Percentiles rank a stretch among this genome's conserved stretches.
Evolutionary conservation across 2,329 filamentous ascomycete species (phyloP).

Genomic region (Colletotrichum kahawae): DNA sequence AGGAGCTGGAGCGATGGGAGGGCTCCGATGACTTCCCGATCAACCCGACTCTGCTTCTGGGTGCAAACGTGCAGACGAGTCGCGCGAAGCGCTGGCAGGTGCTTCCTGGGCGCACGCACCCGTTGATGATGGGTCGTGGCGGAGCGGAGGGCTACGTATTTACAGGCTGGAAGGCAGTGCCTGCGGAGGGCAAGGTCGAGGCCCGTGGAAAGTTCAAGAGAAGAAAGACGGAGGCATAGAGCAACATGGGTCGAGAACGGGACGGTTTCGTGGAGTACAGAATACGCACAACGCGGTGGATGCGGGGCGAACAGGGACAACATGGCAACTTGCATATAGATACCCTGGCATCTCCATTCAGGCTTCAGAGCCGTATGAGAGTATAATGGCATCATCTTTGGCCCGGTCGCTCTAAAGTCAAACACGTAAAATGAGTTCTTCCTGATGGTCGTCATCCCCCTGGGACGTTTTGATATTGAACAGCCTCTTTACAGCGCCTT

Average conservation of each 20-base stretch:
- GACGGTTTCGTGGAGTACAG: neutral
- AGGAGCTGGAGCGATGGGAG: conserved; percentile 60
- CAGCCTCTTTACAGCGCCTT: conserved; percentile 70
- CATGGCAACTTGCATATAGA: conserved; percentile 5
- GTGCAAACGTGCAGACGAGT: conserved; percentile 80
- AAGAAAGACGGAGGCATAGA: conserved; percentile 59
- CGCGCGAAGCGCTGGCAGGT: conserved; percentile 87
- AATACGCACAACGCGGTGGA: neutral
- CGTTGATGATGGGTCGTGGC: conserved; percentile 87
- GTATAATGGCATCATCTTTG: conserved; percentile 13
- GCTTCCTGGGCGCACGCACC: conserved; percentile 88
- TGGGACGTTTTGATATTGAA: neutral
- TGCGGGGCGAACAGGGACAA: neutral
- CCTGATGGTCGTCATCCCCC: neutral
- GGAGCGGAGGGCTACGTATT: conserved; percentile 92
- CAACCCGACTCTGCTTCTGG: conserved; percentile 84
- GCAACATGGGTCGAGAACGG: neutral
- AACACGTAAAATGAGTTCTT: neutral
- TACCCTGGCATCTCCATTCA: conserved; percentile 8
- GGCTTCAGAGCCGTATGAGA: neutral
- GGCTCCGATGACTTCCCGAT: conserved; percentile 81
- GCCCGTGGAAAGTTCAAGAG: conserved; percentile 82
- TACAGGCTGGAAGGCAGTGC: conserved; percentile 80
- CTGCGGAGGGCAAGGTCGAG: conserved; percentile 78
- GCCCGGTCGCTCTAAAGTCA: conserved; percentile 14